Conservation (phyloP, 768 basidiomycete genomes). For the Suillus ampliporus region DNA sequence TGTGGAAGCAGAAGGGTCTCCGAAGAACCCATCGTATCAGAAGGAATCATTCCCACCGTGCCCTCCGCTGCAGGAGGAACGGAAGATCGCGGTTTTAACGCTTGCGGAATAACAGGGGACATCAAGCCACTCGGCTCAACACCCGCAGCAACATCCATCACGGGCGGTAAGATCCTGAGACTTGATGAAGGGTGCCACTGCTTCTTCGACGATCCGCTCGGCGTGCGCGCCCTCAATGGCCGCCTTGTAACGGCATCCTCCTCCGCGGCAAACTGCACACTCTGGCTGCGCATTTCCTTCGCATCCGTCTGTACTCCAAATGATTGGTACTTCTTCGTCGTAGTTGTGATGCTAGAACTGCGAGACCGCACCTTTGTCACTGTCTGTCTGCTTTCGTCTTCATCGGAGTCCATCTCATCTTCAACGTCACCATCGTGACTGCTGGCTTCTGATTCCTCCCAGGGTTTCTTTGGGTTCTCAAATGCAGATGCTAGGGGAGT, state of each 20-base stretch:
- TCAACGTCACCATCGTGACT: constrained; percentile 87
- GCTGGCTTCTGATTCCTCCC: constrained; percentile 61
- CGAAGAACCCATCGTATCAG: constrained; percentile 21
- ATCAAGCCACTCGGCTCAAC: constrained; percentile 1
- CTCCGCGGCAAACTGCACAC: constrained; percentile 58
- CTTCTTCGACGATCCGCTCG: constrained; percentile 26
- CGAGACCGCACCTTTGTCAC: constrained; percentile 40
- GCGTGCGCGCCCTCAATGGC: constrained; percentile 27
- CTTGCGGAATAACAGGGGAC: constrained; percentile 4
- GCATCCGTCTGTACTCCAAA: constrained; percentile 75
- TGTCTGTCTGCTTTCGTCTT: constrained; percentile 32
- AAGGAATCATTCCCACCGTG: constrained; percentile 1
- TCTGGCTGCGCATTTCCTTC: constrained; percentile 57
- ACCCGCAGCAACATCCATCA: constrained; percentile 8
- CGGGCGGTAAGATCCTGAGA: constrained; percentile 6
- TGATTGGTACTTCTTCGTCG: constrained; percentile 53
- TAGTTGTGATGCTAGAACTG: constrained; percentile 34
- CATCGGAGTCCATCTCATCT: constrained; percentile 68
- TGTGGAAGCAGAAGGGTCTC: constrained; percentile 24
- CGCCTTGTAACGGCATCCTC: constrained; percentile 25
- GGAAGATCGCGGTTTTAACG: background rate
- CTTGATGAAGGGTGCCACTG: constrained; percentile 24
- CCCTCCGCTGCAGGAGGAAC: too few relatives aligned
- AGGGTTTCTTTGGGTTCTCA: constrained; percentile 46
- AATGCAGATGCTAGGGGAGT: constrained; percentile 54